A percentile compares a stretch with the other conserved stretches of the same genome.
These are phyloP conservation scores for Claviceps spartinae DNA, from an alignment of 2,329 filamentous ascomycete species.

Conservation along the genomic window DNA sequence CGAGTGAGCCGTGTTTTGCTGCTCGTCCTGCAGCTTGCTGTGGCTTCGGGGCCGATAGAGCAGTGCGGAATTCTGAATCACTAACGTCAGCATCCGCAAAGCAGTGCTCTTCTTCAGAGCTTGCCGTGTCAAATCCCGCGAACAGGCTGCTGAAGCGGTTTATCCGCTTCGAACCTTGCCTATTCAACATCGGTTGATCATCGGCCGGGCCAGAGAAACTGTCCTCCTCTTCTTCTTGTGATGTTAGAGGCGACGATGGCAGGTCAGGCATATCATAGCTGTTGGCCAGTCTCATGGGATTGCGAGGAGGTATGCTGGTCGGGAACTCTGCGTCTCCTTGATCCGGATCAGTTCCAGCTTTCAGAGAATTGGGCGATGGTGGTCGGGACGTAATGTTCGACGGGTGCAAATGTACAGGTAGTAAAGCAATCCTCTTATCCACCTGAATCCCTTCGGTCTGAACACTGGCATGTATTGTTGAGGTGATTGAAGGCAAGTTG, in stretches of 20 bases:
- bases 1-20: constrained; percentile 29
- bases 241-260: constrained; percentile 32
- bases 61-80: constrained; percentile 55
- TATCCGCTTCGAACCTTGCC: constrained; percentile 44
- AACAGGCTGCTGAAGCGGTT: constrained; percentile 76
- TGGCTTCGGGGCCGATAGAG: constrained; percentile 49
- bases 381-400: constrained; percentile 56
- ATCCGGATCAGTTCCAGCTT: constrained; percentile 4
- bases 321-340: constrained; percentile 35
- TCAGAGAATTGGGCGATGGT: constrained; percentile 33
- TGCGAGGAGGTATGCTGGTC: constrained; percentile 42
- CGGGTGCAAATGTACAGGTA: constrained; percentile 68
- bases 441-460: constrained; percentile 89
- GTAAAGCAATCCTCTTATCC: constrained; percentile 59
- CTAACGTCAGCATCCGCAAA: constrained; percentile 47
- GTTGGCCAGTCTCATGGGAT: constrained; percentile 40
- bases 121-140: constrained; percentile 64
- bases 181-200: constrained; percentile 53
- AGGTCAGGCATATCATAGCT: constrained; percentile 34
- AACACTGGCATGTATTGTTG: constrained; percentile 28
- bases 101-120: constrained; percentile 52
- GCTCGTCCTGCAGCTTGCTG: constrained; percentile 23
- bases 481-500: constrained; percentile 15
- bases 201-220: constrained; percentile 70
- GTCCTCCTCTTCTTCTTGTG: constrained; percentile 35